Evolutionary conservation across 2,329 filamentous ascomycete species (phyloP), one percentile per base, ranked within the genome.

Genomic region (Lithohypha guttulata): DNA sequence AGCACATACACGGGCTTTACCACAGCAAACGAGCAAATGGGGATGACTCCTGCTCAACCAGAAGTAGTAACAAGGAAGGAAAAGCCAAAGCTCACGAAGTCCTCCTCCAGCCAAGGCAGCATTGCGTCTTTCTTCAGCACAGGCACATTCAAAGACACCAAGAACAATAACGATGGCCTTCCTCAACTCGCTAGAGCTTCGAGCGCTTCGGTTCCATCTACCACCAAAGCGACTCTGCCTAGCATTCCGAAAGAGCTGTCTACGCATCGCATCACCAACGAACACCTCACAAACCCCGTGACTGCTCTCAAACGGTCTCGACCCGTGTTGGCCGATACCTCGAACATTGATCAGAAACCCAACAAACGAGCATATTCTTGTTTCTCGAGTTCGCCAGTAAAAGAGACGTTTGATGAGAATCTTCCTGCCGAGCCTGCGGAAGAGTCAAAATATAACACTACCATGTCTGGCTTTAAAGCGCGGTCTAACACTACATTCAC

Each of bases 21-120:
- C n/a, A 73, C 73, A 7, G 75, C 77, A 2, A 68, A 69, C 7
- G 62, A 69, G 14, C 75, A 79, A 48, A 69, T 63, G 19, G 58
- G 59, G 36, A 57, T 52, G 1, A 56, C 49, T 15, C 42, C 32
- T 17, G 49, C 54, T 11, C 49, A 55, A 3, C 50, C 51, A 2
- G 43, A 42, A 13, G 43, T 44, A 26, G 47, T 50, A 20, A 33
- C 30, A 4, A 10, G 28, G 5, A 14, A 27, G 23, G 31, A 29
- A 17, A 34, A 42, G 29, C 42, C 42, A 25, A 46, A 43, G 39
- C 45, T 31, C 32, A 21, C 28, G 9, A 40, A 28, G 18, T 40
- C 41, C 22, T 21, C 25, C 13, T 58, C 63, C 44, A 65, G 63
- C 1, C 71, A 75, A 52, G 68, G 66, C 18, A 67, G 57, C 34